Conservation (phyloP, 2,329 filamentous ascomycete species). For the Sclerotiophoma versabilis region DNA sequence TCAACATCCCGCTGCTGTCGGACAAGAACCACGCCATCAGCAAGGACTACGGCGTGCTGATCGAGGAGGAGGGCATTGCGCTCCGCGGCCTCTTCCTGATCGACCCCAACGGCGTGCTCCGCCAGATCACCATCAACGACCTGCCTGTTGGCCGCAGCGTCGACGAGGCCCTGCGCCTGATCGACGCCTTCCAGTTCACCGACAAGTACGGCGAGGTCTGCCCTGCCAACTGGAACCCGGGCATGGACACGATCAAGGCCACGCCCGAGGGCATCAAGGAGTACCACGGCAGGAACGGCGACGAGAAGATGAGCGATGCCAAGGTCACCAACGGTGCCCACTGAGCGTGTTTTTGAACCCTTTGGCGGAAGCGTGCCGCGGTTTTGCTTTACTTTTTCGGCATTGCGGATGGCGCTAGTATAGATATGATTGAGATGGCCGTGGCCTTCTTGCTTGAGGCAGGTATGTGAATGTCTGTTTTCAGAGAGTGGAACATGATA, state of each 20-base stretch:
- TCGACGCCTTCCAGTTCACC: slow-evolving; percentile 59
- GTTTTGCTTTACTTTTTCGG: slow-evolving; percentile 13
- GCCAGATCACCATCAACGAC: slow-evolving; percentile 72
- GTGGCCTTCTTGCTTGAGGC: slow-evolving; percentile 1
- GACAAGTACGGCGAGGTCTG: slow-evolving; percentile 55
- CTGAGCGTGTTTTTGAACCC: neutral
- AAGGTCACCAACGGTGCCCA: slow-evolving; percentile 40
- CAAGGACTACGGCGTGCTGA: slow-evolving; percentile 68
- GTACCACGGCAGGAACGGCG: slow-evolving; percentile 47
- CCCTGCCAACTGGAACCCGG: slow-evolving; percentile 53
- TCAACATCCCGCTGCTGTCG: slow-evolving; percentile 67
- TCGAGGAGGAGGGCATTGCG: slow-evolving; percentile 69
- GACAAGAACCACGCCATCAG: slow-evolving; percentile 68
- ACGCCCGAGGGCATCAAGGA: slow-evolving; percentile 50
- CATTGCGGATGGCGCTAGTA: slow-evolving; percentile 25
- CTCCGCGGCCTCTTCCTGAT: slow-evolving; percentile 71
- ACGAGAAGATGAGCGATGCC: slow-evolving; percentile 45
- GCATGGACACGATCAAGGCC: slow-evolving; percentile 51
- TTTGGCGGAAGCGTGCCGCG: neutral
- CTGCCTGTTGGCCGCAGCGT: slow-evolving; percentile 70
- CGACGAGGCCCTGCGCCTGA: slow-evolving; percentile 66
- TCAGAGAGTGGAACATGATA: slow-evolving; percentile 13
- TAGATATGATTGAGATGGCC: slow-evolving; percentile 15
- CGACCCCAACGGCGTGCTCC: slow-evolving; percentile 66
- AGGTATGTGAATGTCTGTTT: slow-evolving; percentile 1